Evolutionary conservation across 2,329 filamentous ascomycete species (phyloP), one percentile per base, ranked within the genome.

Genomic region (Talaromyces sp.): DNA sequence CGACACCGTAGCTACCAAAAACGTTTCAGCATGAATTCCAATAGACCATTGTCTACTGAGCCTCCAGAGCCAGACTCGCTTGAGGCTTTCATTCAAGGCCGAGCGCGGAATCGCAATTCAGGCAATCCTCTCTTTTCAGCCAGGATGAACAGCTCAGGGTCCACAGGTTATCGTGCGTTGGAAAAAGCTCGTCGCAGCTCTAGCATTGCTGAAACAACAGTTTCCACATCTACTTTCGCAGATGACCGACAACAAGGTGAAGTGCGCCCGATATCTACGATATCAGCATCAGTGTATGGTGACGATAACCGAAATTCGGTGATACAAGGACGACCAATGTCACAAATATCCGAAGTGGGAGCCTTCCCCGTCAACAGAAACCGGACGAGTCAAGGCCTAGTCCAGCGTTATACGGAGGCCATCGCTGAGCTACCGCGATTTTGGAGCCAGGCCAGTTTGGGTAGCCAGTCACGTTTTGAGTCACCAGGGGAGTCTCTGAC

Each of bases 71-170:
- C 73, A 1, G 76, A 77, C 59, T 78, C 75, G 7, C 65, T 78
- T 11, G 76, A 78, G 60, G 76, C 75, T 3, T 78, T 78, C 63
- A 75, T 78, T 14, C 75, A 78, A 65, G 73, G 70, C 50, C 75
- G 76, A 3, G 76, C 76, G 48, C 77, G 76, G 60, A 69, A 71
- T 60, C 74, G 76, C 62, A 78, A 78, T 65, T 77, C 76, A 2
- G 69, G 74, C 35, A 78, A 78, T 57, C 76, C 76, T 2, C 66
- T 78, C 52, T 78, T 78, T 65, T 75, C 76, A 2, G 74, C 73
- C 2, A 74, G 77, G 63, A 68, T 73, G 60, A 73, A 70, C 37
- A 74, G 74, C 37, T 74, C 74, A 48, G 69, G 68, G 9, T 76
- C 76, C 3, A 76, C 75, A 7, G 73, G 72, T 16, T 60, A 74